Evolutionary conservation across 1,139 yeast species (phyloP).

Genomic region (Taphrina deformans): DNA sequence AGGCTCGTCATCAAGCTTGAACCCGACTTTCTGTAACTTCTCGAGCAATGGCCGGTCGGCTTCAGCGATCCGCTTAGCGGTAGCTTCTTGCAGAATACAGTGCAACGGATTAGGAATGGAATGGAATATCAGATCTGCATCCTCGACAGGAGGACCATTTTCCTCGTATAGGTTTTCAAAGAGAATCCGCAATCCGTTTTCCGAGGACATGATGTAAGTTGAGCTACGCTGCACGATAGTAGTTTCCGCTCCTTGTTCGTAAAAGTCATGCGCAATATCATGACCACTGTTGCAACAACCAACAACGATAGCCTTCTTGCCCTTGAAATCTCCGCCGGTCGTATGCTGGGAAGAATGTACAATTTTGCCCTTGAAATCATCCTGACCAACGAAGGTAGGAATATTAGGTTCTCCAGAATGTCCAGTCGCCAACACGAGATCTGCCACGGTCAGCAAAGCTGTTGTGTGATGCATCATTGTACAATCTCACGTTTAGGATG

Average conservation of each 20-base stretch:
- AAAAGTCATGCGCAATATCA: conserved; percentile 52
- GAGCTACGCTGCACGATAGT: conserved; percentile 52
- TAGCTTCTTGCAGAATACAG: conserved; percentile 46
- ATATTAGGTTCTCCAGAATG: conserved; percentile 50
- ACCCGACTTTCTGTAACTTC: conserved; percentile 47
- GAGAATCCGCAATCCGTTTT: conserved; percentile 46
- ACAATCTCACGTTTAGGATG: conserved; percentile 41
- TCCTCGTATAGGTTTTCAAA: conserved; percentile 47
- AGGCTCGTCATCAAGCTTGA: conserved; percentile 48
- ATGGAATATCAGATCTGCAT: conserved; percentile 48
- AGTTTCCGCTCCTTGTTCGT: conserved; percentile 50
- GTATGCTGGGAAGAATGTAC: conserved; percentile 50
- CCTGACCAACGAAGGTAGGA: conserved; percentile 48
- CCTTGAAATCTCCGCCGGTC: conserved; percentile 49
- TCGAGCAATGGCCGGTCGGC: conserved; percentile 46
- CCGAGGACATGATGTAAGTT: conserved; percentile 50
- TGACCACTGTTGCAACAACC: conserved; percentile 53
- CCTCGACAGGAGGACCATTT: conserved; percentile 47
- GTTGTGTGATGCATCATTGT: no score
- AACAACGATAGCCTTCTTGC: conserved; percentile 50
- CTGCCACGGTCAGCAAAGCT: neutral
- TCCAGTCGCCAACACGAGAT: conserved; percentile 50
- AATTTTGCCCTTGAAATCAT: conserved; percentile 48
- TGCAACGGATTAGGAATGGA: conserved; percentile 47
- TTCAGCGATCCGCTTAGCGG: conserved; percentile 44